Percentiles rank a stretch among this genome's conserved stretches.
phyloP scores from a whole-genome alignment of 2,329 filamentous ascomycete species.

The Botrytis galanthina region DNA sequence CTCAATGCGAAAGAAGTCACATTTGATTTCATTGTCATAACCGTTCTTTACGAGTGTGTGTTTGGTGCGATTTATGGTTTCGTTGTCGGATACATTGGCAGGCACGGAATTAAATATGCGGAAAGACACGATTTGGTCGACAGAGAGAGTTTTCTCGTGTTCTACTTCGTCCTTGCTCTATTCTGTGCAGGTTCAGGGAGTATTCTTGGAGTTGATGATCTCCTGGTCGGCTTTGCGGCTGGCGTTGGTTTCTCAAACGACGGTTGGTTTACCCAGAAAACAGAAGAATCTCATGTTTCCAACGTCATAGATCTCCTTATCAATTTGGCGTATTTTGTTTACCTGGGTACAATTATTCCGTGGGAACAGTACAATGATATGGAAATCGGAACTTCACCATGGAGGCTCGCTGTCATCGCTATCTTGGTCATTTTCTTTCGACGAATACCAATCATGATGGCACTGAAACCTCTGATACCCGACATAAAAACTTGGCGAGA shows the following conservation, averaged over 20 bases:
- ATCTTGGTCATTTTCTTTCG: constrained; percentile 93
- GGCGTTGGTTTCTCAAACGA: constrained; percentile 99
- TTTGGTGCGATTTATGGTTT: constrained; percentile 91
- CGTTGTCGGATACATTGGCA: constrained; percentile 79
- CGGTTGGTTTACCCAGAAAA: constrained; percentile 98
- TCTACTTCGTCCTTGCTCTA: constrained; percentile 94
- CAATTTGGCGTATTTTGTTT: constrained; percentile 98
- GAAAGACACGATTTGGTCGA: constrained; percentile 86
- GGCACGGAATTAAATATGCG: constrained; percentile 84
- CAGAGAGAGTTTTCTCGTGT: constrained; percentile 94
- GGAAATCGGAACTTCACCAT: constrained; percentile 72
- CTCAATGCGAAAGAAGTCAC: constrained; percentile 66
- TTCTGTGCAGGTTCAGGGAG: constrained; percentile 92
- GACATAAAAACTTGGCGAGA: constrained; percentile 99
- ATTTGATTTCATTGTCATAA: constrained; percentile 85
- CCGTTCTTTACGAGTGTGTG: constrained; percentile 91
- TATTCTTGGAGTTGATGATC: constrained; percentile 85
- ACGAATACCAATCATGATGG: constrained; percentile 90
- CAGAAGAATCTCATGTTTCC: constrained; percentile 96
- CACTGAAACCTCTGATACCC: constrained; percentile 86
- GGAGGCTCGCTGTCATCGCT: constrained; percentile 92
- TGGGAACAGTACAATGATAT: constrained; percentile 87
- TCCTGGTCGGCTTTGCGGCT: constrained; percentile 90
- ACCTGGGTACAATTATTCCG: constrained; percentile 93
- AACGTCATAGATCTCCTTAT: constrained; percentile 98